Percentiles rank a stretch among this genome's conserved stretches.
Evolutionary conservation across 1,139 yeast species (phyloP).

Genomic region (Diutina siamensis): DNA sequence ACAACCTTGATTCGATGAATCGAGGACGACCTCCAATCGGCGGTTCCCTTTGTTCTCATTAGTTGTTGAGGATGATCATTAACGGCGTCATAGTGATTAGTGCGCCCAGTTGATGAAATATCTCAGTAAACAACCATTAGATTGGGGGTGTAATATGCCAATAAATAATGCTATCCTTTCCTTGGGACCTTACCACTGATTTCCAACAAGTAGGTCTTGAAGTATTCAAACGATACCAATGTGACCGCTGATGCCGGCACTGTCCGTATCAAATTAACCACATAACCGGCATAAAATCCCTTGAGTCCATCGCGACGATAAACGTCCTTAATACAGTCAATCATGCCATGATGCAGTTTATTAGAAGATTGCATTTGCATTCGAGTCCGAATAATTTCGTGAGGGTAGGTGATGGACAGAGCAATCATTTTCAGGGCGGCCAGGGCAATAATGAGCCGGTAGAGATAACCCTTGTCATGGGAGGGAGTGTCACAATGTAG

Average conservation of each 20-base stretch:
- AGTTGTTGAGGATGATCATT: too few relatives aligned
- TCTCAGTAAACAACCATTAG: too few relatives aligned
- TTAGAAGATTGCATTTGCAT: conserved; percentile 47
- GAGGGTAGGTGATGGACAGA: conserved; percentile 85
- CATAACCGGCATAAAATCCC: conserved; percentile 87
- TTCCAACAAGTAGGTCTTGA: conserved; percentile 48
- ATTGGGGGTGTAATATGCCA: too few relatives aligned
- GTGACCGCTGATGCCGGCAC: conserved; percentile 95
- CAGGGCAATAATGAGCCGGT: conserved; percentile 51
- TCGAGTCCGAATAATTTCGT: conserved; percentile 87
- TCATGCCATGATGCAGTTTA: conserved; percentile 12
- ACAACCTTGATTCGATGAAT: too few relatives aligned
- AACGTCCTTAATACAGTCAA: conserved; percentile 29
- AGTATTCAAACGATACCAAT: conserved; percentile 82
- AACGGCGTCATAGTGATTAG: too few relatives aligned
- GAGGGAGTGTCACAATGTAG: conserved; percentile 22
- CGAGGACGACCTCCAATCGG: too few relatives aligned
- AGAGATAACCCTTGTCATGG: conserved; percentile 18
- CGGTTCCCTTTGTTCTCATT: too few relatives aligned
- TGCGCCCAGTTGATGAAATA: too few relatives aligned
- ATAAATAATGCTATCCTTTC: background rate
- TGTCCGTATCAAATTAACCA: conserved; percentile 77
- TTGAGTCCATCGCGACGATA: conserved; percentile 60
- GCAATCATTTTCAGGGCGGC: conserved; percentile 83
- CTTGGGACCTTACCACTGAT: conserved; percentile 16